A percentile compares a stretch with the other conserved stretches of the same genome.
Evolutionary conservation across 2,329 filamentous ascomycete species (phyloP).

Genomic region (Aspergillus pseudoviridinutans): DNA sequence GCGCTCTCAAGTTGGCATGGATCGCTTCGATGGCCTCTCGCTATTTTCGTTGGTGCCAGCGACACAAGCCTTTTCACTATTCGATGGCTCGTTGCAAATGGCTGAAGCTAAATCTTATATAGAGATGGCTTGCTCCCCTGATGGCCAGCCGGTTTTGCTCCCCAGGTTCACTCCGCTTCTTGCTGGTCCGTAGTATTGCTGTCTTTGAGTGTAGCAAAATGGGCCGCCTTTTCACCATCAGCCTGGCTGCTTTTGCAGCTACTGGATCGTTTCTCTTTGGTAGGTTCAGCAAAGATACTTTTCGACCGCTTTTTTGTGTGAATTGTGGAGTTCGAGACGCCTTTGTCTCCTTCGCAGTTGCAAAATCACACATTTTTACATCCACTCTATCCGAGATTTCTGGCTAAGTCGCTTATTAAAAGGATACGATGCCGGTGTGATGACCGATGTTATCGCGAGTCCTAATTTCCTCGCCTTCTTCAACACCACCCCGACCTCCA

Average conservation of each 20-base stretch:
- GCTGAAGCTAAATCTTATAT: background rate
- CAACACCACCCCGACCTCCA: conserved; percentile 46
- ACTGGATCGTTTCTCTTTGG: conserved; percentile 34
- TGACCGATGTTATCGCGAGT: conserved; percentile 50
- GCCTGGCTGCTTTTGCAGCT: conserved; percentile 40
- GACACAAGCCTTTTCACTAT: background rate
- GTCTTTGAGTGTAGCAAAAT: conserved; percentile 18
- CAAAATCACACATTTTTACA: background rate
- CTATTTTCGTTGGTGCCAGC: too few species aligned
- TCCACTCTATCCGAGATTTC: background rate
- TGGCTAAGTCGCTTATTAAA: conserved; percentile 35
- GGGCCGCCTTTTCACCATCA: conserved; percentile 40
- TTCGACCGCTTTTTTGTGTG: background rate
- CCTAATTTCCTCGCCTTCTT: conserved; percentile 57
- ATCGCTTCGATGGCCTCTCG: too few species aligned
- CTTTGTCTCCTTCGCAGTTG: background rate
- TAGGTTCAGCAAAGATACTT: background rate
- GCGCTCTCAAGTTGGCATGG: background rate
- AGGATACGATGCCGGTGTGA: conserved; percentile 42
- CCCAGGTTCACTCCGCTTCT: background rate
- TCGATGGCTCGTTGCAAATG: background rate
- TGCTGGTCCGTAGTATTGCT: background rate
- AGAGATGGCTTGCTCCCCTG: background rate
- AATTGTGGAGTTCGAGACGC: background rate
- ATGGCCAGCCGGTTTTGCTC: background rate